These are phyloP conservation scores for Epichloe hybrida DNA, from an alignment of 2,329 filamentous ascomycete species.

Conservation along the genomic window DNA sequence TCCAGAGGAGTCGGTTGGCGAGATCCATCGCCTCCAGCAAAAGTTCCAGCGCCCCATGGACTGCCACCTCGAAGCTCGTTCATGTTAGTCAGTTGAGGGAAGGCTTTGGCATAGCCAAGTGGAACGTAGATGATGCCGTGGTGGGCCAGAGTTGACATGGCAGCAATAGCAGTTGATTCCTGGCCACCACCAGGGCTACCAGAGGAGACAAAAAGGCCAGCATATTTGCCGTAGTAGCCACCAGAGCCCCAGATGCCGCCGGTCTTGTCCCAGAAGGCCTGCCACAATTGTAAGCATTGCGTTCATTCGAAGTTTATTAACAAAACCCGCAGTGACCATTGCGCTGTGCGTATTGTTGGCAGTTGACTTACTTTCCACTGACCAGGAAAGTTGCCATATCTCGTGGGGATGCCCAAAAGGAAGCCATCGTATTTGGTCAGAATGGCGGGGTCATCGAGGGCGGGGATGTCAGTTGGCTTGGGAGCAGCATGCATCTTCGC, in stretches of 20 bases:
- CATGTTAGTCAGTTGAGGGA: slow-evolving; percentile 56
- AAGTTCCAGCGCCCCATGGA: slow-evolving; percentile 90
- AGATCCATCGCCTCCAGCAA: slow-evolving; percentile 65
- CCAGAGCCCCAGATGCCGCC: slow-evolving; percentile 73
- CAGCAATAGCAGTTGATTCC: slow-evolving; percentile 69
- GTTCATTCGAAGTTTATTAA: background rate
- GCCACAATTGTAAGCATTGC: background rate
- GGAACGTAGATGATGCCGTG: slow-evolving; percentile 97
- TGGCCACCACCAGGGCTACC: slow-evolving; percentile 77
- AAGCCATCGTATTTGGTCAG: slow-evolving; percentile 75
- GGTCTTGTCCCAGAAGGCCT: slow-evolving; percentile 76
- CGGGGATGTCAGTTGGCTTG: slow-evolving; percentile 54
- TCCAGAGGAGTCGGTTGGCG: slow-evolving; percentile 67
- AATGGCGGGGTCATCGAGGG: slow-evolving; percentile 41
- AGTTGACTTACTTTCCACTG: slow-evolving; percentile 60
- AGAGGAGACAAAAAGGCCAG: slow-evolving; percentile 84
- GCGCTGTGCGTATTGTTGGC: background rate
- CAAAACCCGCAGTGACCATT: too few species aligned
- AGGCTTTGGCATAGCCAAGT: slow-evolving; percentile 76
- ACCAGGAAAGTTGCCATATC: slow-evolving; percentile 92
- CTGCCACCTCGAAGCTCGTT: slow-evolving; percentile 72
- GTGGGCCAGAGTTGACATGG: slow-evolving; percentile 77
- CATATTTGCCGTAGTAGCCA: slow-evolving; percentile 74
- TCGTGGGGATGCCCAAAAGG: slow-evolving; percentile 87
- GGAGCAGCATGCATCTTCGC: slow-evolving; percentile 80